These are phyloP conservation scores for Alternaria brassicae DNA, from an alignment of 2,329 filamentous ascomycete genomes.

Conservation along the genomic window DNA sequence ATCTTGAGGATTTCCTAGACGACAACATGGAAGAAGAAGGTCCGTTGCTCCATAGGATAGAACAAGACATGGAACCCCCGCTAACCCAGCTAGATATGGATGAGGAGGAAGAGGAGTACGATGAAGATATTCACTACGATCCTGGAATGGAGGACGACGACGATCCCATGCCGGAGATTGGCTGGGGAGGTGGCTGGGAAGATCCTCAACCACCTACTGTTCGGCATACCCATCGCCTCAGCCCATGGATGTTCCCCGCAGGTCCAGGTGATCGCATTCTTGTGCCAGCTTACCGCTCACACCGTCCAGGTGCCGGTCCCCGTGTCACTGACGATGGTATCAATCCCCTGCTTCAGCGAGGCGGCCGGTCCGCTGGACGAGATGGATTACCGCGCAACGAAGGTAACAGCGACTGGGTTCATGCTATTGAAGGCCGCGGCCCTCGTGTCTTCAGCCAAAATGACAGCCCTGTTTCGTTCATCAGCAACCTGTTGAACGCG, in stretches of 20 bases:
- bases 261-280: slow-evolving; percentile 56
- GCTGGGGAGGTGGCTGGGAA: slow-evolving; percentile 63
- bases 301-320: slow-evolving; percentile 62
- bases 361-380: slow-evolving; percentile 45
- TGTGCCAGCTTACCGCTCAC: slow-evolving; percentile 57
- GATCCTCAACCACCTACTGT: slow-evolving; percentile 53
- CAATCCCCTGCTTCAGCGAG: slow-evolving; percentile 83
- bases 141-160: slow-evolving; percentile 59
- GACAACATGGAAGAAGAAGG: slow-evolving; percentile 67
- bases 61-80: slow-evolving; percentile 12
- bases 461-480: slow-evolving; percentile 62
- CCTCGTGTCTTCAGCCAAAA: slow-evolving; percentile 53
- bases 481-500: slow-evolving; percentile 65
- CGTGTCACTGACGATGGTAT: slow-evolving; percentile 77
- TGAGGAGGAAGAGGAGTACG: slow-evolving; percentile 74
- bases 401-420: slow-evolving; percentile 61
- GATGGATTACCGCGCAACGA: slow-evolving; percentile 43
- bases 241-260: slow-evolving; percentile 64
- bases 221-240: slow-evolving; percentile 62
- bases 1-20: slow-evolving; percentile 61
- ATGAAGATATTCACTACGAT: slow-evolving; percentile 67
- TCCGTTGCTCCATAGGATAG: slow-evolving; percentile 52
- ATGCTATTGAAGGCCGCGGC: slow-evolving; percentile 58
- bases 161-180: slow-evolving; percentile 50
- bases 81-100: slow-evolving; percentile 57